Conservation (phyloP, 192 early-diverging fungal species). For the Pilobolus umbonatus region DNA sequence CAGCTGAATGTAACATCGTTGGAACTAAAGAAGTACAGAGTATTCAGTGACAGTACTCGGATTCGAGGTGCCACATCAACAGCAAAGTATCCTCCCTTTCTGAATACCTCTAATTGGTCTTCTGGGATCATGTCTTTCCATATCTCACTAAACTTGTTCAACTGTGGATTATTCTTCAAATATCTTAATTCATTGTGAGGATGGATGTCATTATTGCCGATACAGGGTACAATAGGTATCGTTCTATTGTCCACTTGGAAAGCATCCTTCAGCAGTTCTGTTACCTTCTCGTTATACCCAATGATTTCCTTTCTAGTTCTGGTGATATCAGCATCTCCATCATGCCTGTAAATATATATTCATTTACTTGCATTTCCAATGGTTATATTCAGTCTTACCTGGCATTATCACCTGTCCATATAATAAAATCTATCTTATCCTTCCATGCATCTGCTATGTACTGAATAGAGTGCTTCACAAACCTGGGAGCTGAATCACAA, state of each 20-base stretch:
- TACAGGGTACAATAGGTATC: constrained; percentile 47
- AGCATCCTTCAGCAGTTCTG: constrained; percentile 36
- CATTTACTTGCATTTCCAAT: not conserved
- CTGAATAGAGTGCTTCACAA: constrained; percentile 58
- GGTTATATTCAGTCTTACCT: constrained; percentile 32
- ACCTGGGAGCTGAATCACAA: constrained; percentile 58
- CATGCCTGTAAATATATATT: constrained; percentile 48
- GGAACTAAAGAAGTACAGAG: constrained; percentile 66
- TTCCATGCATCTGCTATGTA: constrained; percentile 49
- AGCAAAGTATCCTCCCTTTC: constrained; percentile 62
- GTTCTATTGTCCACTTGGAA: constrained; percentile 38
- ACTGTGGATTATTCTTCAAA: constrained; percentile 39
- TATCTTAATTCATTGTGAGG: constrained; percentile 51
- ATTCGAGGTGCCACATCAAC: constrained; percentile 51
- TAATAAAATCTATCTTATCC: constrained; percentile 61
- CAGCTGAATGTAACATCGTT: constrained; percentile 69
- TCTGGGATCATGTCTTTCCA: constrained; percentile 59
- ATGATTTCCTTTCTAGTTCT: constrained; percentile 59
- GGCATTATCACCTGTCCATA: constrained; percentile 77
- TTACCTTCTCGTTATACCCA: constrained; percentile 47
- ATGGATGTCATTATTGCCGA: constrained; percentile 67
- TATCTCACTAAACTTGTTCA: constrained; percentile 43
- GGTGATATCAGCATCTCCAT: constrained; percentile 59
- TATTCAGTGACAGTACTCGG: constrained; percentile 61
- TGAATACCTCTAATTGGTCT: constrained; percentile 56